Evolutionary conservation across 441 rosid species (phyloP).

Genomic region (Lepidium campestre): DNA sequence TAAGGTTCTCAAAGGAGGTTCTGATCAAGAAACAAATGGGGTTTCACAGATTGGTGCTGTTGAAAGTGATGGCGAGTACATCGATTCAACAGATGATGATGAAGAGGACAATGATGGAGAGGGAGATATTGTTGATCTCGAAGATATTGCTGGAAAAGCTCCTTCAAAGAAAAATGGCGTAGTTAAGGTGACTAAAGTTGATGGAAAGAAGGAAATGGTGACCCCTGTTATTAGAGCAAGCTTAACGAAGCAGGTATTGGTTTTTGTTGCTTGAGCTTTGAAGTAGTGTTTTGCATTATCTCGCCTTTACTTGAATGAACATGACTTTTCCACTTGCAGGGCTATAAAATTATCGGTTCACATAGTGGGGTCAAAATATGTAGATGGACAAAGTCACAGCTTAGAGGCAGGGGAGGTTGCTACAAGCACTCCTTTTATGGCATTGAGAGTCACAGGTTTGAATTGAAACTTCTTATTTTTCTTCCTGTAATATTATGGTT

Average conservation of each 20-base stretch:
- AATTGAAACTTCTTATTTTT: neutral
- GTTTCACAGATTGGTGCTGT: constrained; percentile 27
- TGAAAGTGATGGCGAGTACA: constrained; percentile 38
- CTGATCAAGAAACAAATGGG: constrained; percentile 20
- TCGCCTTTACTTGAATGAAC: neutral
- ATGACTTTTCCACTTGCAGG: constrained; percentile 40
- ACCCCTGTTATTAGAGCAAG: constrained; percentile 91
- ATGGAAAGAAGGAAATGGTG: constrained; percentile 80
- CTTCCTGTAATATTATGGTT: neutral
- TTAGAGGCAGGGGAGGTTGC: constrained; percentile 98
- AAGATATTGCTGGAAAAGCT: constrained; percentile 92
- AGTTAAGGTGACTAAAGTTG: constrained; percentile 33
- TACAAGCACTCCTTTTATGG: constrained; percentile 98
- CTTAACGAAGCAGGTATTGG: constrained; percentile 77
- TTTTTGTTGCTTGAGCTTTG: neutral
- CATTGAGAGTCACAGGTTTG: constrained; percentile 94
- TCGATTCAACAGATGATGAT: constrained; percentile 34
- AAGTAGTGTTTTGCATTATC: neutral
- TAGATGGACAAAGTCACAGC: constrained; percentile 98
- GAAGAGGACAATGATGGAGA: constrained; percentile 27
- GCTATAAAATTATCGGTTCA: constrained; percentile 90
- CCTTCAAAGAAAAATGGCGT: constrained; percentile 50
- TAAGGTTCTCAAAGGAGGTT: constrained; percentile 45
- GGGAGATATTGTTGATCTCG: constrained; percentile 62
- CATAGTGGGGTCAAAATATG: constrained; percentile 97